Evolutionary conservation across 306 rosid species (phyloP), one percentile per base, ranked within the genome.

Genomic region (Erythrophleum fordii): DNA sequence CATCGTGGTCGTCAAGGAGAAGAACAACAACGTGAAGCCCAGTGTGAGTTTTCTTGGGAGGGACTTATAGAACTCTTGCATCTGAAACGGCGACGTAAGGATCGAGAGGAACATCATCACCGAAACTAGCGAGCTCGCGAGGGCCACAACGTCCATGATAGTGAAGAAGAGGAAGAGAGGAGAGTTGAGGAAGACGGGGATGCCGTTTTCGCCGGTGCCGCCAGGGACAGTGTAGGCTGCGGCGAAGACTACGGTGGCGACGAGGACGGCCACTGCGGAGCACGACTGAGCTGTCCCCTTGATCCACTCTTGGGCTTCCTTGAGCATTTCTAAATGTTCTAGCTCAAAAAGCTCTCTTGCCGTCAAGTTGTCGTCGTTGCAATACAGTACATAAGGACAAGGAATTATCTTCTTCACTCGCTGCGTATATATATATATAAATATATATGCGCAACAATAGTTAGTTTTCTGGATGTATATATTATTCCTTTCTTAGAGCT

Each of bases 61-160:
- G 2, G 80, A 5, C 2, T 2, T 1, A 0, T 8, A 11, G 52
- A 86, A 86, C 22, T 72, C 20, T 25, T 68, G 18, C 37, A 79
- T 73, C 70, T 83, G 23, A 31, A 71, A 80, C 0, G 85, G 77
- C 1, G 89, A 83, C 1, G 78, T 37, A 4, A 76, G 81, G 78
- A 86, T 76, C 0, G 85, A 80, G 11, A 86, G 87, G 80, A 86
- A 86, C 80, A 83, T 46, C 34, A 78, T 78, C 23, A 86, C 85
- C 2, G 85, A 86, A 6, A 69, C 75, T 23, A 83, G 34, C 0
- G 89, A 76, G 77, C 78, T 65, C 12, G 75, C 58, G 8, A 83
- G 69, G 35, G 83, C 79, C 37, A 72, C 60, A 5, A 81, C 61
- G 49, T 86, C 83, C 67, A 42, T 80, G 41, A 61, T 7, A 26